These are phyloP conservation scores for Ceratocystis lukuohia DNA, from an alignment of 2,329 filamentous ascomycete species.

Conservation along the genomic window DNA sequence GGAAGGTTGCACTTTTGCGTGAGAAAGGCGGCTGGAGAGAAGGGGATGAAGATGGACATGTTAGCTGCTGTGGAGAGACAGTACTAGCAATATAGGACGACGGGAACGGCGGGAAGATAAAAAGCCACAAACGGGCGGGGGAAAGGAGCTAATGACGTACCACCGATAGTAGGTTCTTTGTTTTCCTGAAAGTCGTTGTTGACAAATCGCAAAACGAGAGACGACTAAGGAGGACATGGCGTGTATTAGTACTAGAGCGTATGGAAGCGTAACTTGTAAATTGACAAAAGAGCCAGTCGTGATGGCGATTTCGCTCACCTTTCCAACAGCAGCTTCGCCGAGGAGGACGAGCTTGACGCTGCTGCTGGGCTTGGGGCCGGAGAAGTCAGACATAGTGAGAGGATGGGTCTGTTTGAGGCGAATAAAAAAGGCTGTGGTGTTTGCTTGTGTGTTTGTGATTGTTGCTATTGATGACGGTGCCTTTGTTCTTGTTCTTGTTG, in stretches of 20 bases:
- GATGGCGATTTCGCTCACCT: constrained; percentile 42
- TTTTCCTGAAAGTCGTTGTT: constrained; percentile 99
- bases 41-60: not conserved
- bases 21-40: constrained; percentile 68
- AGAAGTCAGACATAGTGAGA: constrained; percentile 34
- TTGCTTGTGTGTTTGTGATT: no score
- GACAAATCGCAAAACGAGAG: constrained; percentile 92
- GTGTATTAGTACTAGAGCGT: constrained; percentile 32
- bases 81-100: not conserved
- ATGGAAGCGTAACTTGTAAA: not conserved
- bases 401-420: not conserved
- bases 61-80: constrained; percentile 18
- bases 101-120: not conserved
- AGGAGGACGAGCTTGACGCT: constrained; percentile 98
- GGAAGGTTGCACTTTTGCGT: constrained; percentile 98
- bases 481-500: no score
- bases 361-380: constrained; percentile 85
- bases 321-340: constrained; percentile 94
- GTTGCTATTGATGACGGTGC: no score
- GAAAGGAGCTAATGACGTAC: constrained; percentile 37
- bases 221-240: constrained; percentile 39
- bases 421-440: no score
- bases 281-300: not conserved
- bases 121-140: not conserved
- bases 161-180: constrained; percentile 98